Conservation (phyloP, 768 basidiomycete genomes). For the Trametes gibbosa region DNA sequence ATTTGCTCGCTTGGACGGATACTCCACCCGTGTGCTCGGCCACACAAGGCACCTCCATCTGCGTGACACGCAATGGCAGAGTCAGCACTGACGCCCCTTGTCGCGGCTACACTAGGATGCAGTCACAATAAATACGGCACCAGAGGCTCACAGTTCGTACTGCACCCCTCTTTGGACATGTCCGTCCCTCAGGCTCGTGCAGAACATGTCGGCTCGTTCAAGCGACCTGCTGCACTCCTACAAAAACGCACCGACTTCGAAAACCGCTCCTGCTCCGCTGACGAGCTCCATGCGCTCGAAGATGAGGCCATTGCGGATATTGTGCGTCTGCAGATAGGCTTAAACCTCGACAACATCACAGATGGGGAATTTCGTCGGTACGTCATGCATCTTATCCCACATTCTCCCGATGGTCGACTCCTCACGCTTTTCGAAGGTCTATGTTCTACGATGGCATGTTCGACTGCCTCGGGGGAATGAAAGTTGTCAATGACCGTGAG, state of each 20-base stretch:
- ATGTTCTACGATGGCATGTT: constrained; percentile 66
- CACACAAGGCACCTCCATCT: not conserved
- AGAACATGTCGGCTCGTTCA: constrained; percentile 60
- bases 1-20: not conserved
- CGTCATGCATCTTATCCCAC: not conserved
- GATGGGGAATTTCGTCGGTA: constrained; percentile 51
- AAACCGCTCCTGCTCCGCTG: constrained; percentile 35
- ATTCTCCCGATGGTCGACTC: not conserved
- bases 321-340: constrained; percentile 48
- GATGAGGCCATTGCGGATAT: constrained; percentile 52
- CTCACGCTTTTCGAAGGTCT: constrained; percentile 31
- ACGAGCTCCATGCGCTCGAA: constrained; percentile 45
- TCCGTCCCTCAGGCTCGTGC: constrained; percentile 35
- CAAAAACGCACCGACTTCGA: constrained; percentile 43
- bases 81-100: not conserved
- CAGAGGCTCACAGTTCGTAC: not conserved
- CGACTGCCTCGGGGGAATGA: constrained; percentile 60
- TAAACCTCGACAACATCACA: constrained; percentile 58
- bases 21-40: not conserved
- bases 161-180: not conserved
- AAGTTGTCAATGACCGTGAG: constrained; percentile 37
- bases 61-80: not conserved
- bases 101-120: not conserved
- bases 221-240: constrained; percentile 48
- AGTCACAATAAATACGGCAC: not conserved